Conservation (phyloP, 2,329 filamentous ascomycete species). For the Paramyrothecium roridum region DNA sequence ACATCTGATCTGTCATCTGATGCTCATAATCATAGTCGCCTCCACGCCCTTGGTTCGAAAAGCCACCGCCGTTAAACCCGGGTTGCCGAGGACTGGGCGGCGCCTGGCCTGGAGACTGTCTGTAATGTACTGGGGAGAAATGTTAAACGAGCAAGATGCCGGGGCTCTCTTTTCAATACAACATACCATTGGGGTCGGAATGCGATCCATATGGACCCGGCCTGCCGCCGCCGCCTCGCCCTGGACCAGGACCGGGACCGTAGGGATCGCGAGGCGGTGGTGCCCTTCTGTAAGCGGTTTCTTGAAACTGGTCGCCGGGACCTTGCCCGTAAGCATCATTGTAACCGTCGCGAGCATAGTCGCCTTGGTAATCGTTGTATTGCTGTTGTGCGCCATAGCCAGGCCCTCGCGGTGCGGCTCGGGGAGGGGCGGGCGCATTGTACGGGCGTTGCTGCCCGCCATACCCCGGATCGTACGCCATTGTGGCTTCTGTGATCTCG, state of each 20-base stretch:
- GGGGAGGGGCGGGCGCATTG: slow-evolving; percentile 40
- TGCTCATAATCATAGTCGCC: slow-evolving; percentile 21
- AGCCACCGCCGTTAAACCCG: slow-evolving; percentile 17
- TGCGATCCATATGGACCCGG: slow-evolving; percentile 36
- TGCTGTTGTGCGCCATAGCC: slow-evolving; percentile 29
- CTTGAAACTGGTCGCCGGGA: slow-evolving; percentile 38
- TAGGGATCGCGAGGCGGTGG: slow-evolving; percentile 43
- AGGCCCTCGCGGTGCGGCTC: slow-evolving; percentile 34
- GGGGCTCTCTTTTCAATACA: neutral
- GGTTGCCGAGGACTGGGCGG: slow-evolving; percentile 23
- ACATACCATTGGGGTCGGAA: slow-evolving; percentile 40
- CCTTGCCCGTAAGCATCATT: slow-evolving; percentile 36
- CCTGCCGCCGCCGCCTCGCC: slow-evolving; percentile 35
- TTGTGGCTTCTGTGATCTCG: slow-evolving; percentile 16
- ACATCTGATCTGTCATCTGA: slow-evolving; percentile 29
- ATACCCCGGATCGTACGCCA: slow-evolving; percentile 49
- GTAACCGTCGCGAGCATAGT: slow-evolving; percentile 43
- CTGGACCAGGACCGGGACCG: slow-evolving; percentile 30
- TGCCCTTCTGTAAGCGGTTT: slow-evolving; percentile 42
- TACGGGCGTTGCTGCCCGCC: slow-evolving; percentile 46
- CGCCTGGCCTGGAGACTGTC: slow-evolving; percentile 24
- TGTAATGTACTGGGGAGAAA: slow-evolving; percentile 20
- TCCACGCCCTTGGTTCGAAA: slow-evolving; percentile 14
- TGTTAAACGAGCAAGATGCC: slow-evolving; percentile 3
- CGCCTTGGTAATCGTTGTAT: slow-evolving; percentile 44